phyloP scores from a whole-genome alignment of 306 rosid genomes.

The Ormosia emarginata region DNA sequence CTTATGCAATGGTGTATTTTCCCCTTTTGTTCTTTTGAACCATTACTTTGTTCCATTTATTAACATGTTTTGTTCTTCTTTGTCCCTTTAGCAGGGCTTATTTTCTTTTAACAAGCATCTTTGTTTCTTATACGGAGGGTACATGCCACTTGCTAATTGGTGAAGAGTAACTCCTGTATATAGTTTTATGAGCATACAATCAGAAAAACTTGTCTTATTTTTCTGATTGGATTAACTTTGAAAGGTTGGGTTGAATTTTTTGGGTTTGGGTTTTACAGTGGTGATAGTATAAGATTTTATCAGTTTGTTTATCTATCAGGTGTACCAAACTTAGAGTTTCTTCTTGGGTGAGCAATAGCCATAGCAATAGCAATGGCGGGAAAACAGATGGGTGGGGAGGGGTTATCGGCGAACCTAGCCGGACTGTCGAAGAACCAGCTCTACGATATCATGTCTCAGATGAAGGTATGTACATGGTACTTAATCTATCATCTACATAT shows the following conservation, averaged over 20 bases:
- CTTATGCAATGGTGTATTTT: not conserved
- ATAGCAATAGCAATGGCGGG: conserved; percentile 63
- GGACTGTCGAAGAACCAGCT: conserved; percentile 98
- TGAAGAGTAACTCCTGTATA: conserved; percentile 44
- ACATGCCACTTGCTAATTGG: conserved; percentile 26
- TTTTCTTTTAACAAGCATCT: conserved; percentile 26
- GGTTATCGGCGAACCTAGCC: conserved; percentile 62
- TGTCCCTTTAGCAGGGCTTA: conserved; percentile 37
- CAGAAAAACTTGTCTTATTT: conserved; percentile 51
- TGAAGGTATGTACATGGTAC: conserved; percentile 48
- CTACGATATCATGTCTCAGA: conserved; percentile 90
- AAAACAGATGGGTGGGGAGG: conserved; percentile 67
- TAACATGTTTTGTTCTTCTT: conserved; percentile 29
- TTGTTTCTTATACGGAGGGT: conserved; percentile 28
- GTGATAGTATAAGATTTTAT: too few species aligned
- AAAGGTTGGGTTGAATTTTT: too few species aligned
- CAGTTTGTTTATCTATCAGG: too few species aligned
- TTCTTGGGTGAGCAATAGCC: too few species aligned
- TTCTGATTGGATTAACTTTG: too few species aligned
- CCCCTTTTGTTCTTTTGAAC: not conserved
- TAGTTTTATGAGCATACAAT: conserved; percentile 38
- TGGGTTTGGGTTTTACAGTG: too few species aligned
- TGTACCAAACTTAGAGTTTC: too few species aligned
- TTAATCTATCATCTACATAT: too few species aligned
- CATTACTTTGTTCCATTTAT: conserved; percentile 23